Evolutionary conservation across 352 stramenopile species (phyloP).

Genomic region (Globisporangium alternatum): DNA sequence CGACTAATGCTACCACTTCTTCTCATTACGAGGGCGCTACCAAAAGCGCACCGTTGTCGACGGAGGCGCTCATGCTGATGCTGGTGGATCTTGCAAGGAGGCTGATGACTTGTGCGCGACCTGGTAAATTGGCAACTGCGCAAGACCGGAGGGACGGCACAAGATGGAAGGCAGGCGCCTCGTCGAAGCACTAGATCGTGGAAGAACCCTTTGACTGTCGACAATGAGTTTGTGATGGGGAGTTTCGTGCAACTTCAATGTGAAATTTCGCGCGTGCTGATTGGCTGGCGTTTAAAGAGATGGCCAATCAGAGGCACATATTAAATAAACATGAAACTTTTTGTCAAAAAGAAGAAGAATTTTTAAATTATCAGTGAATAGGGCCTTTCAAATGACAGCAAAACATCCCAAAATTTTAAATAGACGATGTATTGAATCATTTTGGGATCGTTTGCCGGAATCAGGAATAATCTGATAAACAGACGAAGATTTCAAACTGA

Average conservation of each 20-base stretch:
- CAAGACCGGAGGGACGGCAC: not conserved
- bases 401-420: too few species aligned
- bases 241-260: conserved; percentile 15
- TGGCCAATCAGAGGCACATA: conserved; percentile 11
- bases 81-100: not conserved
- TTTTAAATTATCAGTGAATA: too few species aligned
- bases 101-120: conserved; percentile 8
- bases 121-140: conserved; percentile 20
- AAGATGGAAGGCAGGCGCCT: not conserved
- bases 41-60: conserved; percentile 30
- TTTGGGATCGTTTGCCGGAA: too few species aligned
- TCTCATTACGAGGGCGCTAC: too few species aligned
- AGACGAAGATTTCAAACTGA: too few species aligned
- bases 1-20: too few species aligned
- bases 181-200: not conserved
- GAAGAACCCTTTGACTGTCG: not conserved
- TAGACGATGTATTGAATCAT: too few species aligned
- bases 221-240: not conserved
- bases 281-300: conserved; percentile 16
- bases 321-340: too few species aligned
- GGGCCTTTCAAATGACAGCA: too few species aligned
- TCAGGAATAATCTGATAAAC: too few species aligned
- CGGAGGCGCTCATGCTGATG: conserved; percentile 27
- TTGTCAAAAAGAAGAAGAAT: not conserved
- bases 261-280: not conserved